Evolutionary conservation across 2,329 filamentous ascomycete species (phyloP).

Genomic region (Bipolaris sorokiniana): DNA sequence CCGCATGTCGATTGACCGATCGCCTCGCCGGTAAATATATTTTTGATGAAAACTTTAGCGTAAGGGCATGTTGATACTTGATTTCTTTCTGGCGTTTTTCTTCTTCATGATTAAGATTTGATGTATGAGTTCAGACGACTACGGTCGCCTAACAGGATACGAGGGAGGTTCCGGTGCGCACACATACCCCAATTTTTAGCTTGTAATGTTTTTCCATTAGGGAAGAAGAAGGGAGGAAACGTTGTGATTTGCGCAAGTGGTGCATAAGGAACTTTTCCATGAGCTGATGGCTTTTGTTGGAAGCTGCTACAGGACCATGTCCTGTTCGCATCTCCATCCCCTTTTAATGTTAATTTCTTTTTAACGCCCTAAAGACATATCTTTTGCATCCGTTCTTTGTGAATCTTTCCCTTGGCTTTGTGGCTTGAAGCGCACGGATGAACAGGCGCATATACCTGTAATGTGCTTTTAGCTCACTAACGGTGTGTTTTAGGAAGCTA

Average conservation of each 20-base stretch:
- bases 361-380: not conserved
- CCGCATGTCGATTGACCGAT: conserved; percentile 15
- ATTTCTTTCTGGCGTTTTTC: not conserved
- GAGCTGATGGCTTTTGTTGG: not conserved
- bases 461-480: too few species aligned
- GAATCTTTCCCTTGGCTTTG: not conserved
- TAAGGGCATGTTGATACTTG: not conserved
- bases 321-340: not conserved
- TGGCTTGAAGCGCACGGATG: too few species aligned
- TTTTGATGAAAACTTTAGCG: not conserved
- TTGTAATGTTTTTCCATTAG: conserved; percentile 10
- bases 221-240: not conserved
- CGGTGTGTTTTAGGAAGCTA: too few species aligned
- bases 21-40: not conserved
- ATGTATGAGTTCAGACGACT: conserved; percentile 2
- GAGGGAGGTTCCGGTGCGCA: not conserved
- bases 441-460: too few species aligned
- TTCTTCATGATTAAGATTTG: conserved; percentile 8
- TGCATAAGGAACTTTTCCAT: not conserved
- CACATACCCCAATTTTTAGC: not conserved
- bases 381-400: not conserved
- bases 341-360: conserved; percentile 2
- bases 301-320: not conserved
- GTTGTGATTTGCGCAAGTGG: not conserved
- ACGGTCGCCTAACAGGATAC: not conserved